A percentile compares a stretch with the other conserved stretches of the same genome.
These are phyloP conservation scores for Suillus americanus DNA, from an alignment of 768 basidiomycete genomes.

Conservation along the genomic window DNA sequence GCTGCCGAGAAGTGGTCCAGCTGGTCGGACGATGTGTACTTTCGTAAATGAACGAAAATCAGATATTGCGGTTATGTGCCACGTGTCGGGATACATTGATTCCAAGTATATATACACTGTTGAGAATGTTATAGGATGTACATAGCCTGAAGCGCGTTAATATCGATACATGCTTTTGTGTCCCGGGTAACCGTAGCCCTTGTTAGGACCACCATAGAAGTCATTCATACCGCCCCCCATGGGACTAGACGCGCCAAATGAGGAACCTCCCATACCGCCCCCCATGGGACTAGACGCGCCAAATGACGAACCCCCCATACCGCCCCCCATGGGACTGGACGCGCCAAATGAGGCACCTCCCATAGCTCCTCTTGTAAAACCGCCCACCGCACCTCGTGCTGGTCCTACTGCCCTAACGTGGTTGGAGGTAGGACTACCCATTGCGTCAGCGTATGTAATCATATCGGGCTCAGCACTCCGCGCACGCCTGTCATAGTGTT, in stretches of 20 bases:
- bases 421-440: background rate
- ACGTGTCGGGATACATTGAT: background rate
- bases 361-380: background rate
- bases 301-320: background rate
- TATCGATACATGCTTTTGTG: slow-evolving; percentile 5
- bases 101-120: background rate
- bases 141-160: background rate
- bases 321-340: background rate
- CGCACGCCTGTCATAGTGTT: slow-evolving; percentile 1
- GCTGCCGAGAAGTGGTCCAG: slow-evolving; percentile 18
- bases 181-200: slow-evolving; percentile 4
- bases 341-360: background rate
- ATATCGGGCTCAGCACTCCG: slow-evolving; percentile 7
- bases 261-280: background rate
- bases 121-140: background rate
- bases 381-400: slow-evolving; percentile 2
- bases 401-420: background rate
- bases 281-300: background rate
- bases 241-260: background rate
- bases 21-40: slow-evolving; percentile 27
- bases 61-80: background rate
- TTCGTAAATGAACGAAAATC: slow-evolving; percentile 9
- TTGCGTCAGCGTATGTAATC: background rate
- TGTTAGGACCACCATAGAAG: background rate
- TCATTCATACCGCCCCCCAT: background rate